Conservation (phyloP, 768 basidiomycete species). For the Suillus ampliporus region DNA sequence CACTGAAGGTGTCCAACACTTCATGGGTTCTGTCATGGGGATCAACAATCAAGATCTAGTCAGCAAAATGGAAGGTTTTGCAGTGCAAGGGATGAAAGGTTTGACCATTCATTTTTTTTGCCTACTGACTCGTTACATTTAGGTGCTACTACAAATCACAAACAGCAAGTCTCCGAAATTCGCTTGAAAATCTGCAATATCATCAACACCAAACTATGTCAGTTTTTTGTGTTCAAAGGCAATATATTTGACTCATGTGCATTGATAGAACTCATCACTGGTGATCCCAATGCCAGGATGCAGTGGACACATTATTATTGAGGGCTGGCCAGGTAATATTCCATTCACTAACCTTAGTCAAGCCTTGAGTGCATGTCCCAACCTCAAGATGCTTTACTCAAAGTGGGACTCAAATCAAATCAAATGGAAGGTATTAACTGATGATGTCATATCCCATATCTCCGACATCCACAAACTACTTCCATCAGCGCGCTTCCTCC, state of each 20-base stretch:
- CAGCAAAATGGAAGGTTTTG: constrained; percentile 15
- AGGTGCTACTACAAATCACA: constrained; percentile 8
- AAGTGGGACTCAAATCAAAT: constrained; percentile 7
- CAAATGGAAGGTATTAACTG: constrained; percentile 2
- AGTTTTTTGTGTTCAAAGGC: background rate
- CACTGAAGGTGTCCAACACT: background rate
- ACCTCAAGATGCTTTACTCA: constrained; percentile 3
- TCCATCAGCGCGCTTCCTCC: too few species aligned
- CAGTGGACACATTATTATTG: constrained; percentile 9
- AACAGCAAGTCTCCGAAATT: constrained; percentile 8
- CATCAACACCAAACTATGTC: constrained; percentile 6
- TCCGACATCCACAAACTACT: too few species aligned
- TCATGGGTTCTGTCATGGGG: background rate
- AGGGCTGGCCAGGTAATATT: constrained; percentile 10
- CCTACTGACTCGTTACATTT: too few species aligned
- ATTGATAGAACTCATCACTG: constrained; percentile 5
- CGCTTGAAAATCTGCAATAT: too few species aligned
- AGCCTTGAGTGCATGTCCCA: constrained; percentile 4
- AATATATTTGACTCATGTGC: background rate
- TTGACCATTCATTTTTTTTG: background rate
- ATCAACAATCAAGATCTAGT: constrained; percentile 13
- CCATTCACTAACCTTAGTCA: constrained; percentile 10
- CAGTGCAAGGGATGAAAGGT: constrained; percentile 13
- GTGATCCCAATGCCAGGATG: constrained; percentile 9
- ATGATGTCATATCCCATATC: too few species aligned